A percentile compares a stretch with the other conserved stretches of the same genome.
Conservation (phyloP, 1,284 basidiomycete genomes). For the Sphagnurus paluster region DNA sequence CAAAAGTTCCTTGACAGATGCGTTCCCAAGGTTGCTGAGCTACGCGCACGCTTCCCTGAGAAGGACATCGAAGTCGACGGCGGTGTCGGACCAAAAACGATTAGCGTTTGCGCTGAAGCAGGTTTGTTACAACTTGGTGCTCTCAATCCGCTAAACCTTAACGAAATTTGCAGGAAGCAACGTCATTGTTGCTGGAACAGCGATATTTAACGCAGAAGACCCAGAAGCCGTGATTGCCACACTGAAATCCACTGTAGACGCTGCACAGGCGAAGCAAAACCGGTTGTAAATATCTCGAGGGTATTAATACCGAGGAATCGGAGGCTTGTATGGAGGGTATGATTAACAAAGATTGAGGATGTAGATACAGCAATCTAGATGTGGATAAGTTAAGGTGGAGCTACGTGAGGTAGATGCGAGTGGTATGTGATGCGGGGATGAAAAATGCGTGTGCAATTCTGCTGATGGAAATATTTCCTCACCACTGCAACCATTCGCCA, state of each 20-base stretch:
- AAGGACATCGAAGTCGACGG: constrained; percentile 98
- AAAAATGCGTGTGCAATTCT: not conserved
- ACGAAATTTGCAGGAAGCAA: constrained; percentile 89
- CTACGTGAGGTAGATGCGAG: not conserved
- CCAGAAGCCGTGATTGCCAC: constrained; percentile 78
- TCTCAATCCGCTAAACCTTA: not conserved
- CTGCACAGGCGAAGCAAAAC: constrained; percentile 57
- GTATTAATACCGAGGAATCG: too few species aligned
- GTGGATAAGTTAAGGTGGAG: constrained; percentile 2
- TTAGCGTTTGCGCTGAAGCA: constrained; percentile 88
- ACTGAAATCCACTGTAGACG: constrained; percentile 73
- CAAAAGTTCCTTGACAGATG: constrained; percentile 97
- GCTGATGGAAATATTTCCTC: constrained; percentile 4
- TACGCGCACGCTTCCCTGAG: constrained; percentile 87
- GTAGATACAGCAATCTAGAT: constrained; percentile 8
- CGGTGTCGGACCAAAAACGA: constrained; percentile 90
- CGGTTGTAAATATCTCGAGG: constrained; percentile 7
- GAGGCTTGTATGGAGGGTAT: not conserved
- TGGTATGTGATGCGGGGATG: not conserved
- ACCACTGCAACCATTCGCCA: constrained; percentile 82
- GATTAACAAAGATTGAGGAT: not conserved
- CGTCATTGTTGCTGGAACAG: constrained; percentile 97
- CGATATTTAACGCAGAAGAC: constrained; percentile 84
- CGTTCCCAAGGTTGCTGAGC: constrained; percentile 90
- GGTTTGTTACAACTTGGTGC: constrained; percentile 44